Percentiles rank a stretch among this genome's conserved stretches.
Conservation (phyloP, 2,329 filamentous ascomycete genomes). For the Xenoacremonium recifei region DNA sequence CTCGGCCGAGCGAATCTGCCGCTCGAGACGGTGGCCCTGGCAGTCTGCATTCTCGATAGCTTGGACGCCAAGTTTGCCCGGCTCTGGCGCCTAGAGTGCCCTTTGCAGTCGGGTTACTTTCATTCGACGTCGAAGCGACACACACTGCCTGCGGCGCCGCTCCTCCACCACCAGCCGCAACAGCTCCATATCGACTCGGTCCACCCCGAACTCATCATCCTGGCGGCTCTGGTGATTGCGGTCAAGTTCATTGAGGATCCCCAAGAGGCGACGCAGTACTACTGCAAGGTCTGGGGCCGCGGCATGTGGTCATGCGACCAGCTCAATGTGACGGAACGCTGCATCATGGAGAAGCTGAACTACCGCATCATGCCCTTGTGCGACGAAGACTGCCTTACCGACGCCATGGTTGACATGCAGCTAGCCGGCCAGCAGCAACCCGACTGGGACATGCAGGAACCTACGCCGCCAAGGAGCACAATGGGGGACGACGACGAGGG, state of each 20-base stretch:
- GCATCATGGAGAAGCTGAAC: constrained; percentile 62
- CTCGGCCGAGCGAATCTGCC: constrained; percentile 57
- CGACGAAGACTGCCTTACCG: constrained; percentile 53
- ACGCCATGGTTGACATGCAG: constrained; percentile 63
- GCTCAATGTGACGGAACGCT: constrained; percentile 62
- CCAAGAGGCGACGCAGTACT: constrained; percentile 52
- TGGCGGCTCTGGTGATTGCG: constrained; percentile 63
- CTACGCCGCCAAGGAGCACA: constrained; percentile 29
- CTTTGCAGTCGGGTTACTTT: constrained; percentile 37
- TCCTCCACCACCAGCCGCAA: constrained; percentile 25
- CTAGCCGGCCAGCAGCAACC: constrained; percentile 47
- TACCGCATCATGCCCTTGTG: constrained; percentile 63
- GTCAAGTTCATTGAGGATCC: constrained; percentile 64
- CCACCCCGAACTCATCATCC: constrained; percentile 60
- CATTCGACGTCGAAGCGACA: constrained; percentile 41
- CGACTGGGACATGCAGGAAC: constrained; percentile 24
- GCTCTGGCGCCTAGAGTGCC: constrained; percentile 60
- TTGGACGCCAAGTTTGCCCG: constrained; percentile 62
- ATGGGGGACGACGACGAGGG: constrained; percentile 26
- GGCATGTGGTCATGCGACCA: constrained; percentile 59
- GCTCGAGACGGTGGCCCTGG: constrained; percentile 61
- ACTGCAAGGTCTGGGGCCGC: constrained; percentile 52
- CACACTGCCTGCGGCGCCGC: constrained; percentile 43
- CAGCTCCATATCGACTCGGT: constrained; percentile 60
- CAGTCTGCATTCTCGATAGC: constrained; percentile 65